Percentiles rank a stretch among this genome's conserved stretches.
phyloP scores from a whole-genome alignment of 306 rosid genomes.

The Luffa aegyptiaca region DNA sequence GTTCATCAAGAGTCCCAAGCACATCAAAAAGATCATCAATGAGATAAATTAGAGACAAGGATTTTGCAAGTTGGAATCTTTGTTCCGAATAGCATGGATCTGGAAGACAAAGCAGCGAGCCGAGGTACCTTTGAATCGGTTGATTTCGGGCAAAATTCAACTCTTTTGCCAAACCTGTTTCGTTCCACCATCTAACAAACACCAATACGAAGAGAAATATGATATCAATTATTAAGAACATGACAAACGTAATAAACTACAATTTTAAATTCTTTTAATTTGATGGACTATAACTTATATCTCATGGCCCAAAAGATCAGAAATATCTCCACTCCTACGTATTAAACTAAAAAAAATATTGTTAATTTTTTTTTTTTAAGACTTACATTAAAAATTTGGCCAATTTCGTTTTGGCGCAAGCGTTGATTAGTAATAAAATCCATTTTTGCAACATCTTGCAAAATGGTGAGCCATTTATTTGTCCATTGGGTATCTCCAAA shows the following conservation, averaged over 20 bases:
- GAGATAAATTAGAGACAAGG: conserved; percentile 48
- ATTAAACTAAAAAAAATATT: too few relatives aligned
- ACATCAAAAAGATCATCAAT: conserved; percentile 57
- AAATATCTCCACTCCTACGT: too few relatives aligned
- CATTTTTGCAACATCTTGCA: conserved; percentile 31
- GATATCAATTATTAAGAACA: not conserved
- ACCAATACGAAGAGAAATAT: not conserved
- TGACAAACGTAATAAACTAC: not conserved
- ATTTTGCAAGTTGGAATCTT: conserved; percentile 57
- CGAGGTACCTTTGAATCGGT: conserved; percentile 58
- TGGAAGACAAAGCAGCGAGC: conserved; percentile 38
- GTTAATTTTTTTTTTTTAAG: not conserved
- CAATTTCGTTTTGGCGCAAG: conserved; percentile 27
- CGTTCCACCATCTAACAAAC: conserved; percentile 48
- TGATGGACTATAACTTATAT: too few relatives aligned
- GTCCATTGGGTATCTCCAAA: conserved; percentile 7
- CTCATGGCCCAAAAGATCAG: too few relatives aligned
- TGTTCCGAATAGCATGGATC: conserved; percentile 37
- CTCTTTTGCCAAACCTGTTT: conserved; percentile 39
- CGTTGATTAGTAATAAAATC: conserved; percentile 28
- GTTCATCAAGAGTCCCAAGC: conserved; percentile 41
- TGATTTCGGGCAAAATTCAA: conserved; percentile 43
- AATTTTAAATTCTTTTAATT: too few relatives aligned
- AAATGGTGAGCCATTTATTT: conserved; percentile 24
- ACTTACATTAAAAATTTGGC: conserved; percentile 29